phyloP scores from a whole-genome alignment of 768 basidiomycete genomes.

The Omphalotus guepiniiformis region DNA sequence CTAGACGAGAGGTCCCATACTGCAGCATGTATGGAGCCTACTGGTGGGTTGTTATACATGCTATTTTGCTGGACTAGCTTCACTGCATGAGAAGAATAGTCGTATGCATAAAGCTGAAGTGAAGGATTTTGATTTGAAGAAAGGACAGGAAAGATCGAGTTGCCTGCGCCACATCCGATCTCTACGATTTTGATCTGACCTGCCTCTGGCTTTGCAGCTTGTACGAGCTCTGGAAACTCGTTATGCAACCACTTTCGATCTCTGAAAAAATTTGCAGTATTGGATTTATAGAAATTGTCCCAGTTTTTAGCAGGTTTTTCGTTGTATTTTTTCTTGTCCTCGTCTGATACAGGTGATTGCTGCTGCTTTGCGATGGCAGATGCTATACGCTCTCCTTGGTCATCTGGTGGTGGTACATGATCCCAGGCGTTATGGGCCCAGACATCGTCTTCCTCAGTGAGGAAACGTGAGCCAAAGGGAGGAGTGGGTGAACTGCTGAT shows the following conservation, averaged over 20 bases:
- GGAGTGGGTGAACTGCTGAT: slow-evolving; percentile 33
- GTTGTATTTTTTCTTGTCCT: slow-evolving; percentile 70
- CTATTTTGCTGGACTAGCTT: slow-evolving; percentile 82
- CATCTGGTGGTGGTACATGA: slow-evolving; percentile 78
- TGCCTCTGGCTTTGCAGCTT: slow-evolving; percentile 70
- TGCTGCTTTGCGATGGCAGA: slow-evolving; percentile 69
- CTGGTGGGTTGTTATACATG: slow-evolving; percentile 60
- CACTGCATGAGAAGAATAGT: slow-evolving; percentile 87
- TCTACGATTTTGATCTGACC: slow-evolving; percentile 77
- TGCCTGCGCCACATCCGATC: slow-evolving; percentile 96
- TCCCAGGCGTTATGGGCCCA: slow-evolving; percentile 93
- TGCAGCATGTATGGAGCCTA: slow-evolving; percentile 69
- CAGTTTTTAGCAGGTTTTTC: slow-evolving; percentile 71
- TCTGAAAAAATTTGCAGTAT: slow-evolving; percentile 87
- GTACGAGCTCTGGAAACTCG: slow-evolving; percentile 90
- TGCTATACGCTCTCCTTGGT: slow-evolving; percentile 72
- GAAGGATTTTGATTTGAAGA: slow-evolving; percentile 78
- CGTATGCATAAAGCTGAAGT: slow-evolving; percentile 75
- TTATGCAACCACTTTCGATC: slow-evolving; percentile 92
- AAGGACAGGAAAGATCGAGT: slow-evolving; percentile 87
- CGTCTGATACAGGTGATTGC: slow-evolving; percentile 63
- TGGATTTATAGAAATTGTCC: slow-evolving; percentile 90
- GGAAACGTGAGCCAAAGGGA: slow-evolving; percentile 44
- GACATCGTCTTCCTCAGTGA: slow-evolving; percentile 65
- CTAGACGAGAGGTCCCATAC: slow-evolving; percentile 89